A percentile compares a stretch with the other conserved stretches of the same genome.
phyloP scores from a whole-genome alignment of 1,284 basidiomycete species.

The Ganoderma lingzhi region DNA sequence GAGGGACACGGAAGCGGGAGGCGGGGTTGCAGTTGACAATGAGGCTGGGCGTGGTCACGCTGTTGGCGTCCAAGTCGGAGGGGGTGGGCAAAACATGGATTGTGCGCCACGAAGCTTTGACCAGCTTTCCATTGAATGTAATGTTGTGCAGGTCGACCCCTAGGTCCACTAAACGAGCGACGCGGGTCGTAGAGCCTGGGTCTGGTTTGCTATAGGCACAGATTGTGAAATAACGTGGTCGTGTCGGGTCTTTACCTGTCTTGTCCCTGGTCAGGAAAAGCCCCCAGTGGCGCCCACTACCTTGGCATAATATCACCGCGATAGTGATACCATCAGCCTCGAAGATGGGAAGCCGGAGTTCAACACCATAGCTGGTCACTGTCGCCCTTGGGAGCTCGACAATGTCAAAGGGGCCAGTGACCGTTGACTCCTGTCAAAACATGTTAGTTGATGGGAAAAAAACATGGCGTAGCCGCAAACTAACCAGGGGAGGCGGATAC shows the following conservation, averaged over 20 bases:
- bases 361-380: neutral
- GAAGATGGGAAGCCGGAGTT: conserved; percentile 1
- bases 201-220: neutral
- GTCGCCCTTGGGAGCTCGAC: neutral
- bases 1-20: neutral
- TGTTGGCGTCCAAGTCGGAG: neutral
- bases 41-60: neutral
- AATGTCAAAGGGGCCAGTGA: neutral
- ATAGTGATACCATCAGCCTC: conserved; percentile 8
- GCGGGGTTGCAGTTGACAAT: neutral
- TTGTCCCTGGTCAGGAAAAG: neutral
- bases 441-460: neutral
- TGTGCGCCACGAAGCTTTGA: neutral
- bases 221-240: neutral
- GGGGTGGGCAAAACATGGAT: neutral
- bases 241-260: neutral
- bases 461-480: neutral
- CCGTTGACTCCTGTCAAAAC: neutral
- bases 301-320: neutral
- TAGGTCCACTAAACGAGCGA: neutral
- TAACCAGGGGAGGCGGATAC: neutral
- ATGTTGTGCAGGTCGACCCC: neutral
- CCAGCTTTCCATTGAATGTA: neutral
- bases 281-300: neutral
- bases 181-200: neutral